Base-by-base conservation (phyloP, 345 rosid genomes). In the Crucihimalaya himalaica region DNA sequence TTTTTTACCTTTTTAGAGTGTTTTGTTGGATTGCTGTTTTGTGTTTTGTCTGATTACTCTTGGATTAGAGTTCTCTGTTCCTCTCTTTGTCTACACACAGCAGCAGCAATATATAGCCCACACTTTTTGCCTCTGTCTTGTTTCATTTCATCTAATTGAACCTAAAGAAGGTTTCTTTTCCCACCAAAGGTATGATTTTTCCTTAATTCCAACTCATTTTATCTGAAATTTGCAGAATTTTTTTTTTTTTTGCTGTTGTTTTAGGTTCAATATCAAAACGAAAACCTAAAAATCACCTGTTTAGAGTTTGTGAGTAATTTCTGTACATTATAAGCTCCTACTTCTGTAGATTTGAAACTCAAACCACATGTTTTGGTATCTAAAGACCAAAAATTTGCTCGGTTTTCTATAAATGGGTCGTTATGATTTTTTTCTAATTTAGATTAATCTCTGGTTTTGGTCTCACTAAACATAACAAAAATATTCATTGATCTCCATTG, bases 81-180 rank as follows among this genome's bases (percentile, higher is more conserved):
- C 20, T 8, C 60, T 67, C 50, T 37, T 39, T 63, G 53, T 56
- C 71, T 70, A 34, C 77, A 74, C 40, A 58, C 67, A 56, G 32
- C 68, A 63, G n/a, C 50, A 73, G 31, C 51, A 73, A 64, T 64
- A 64, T 64, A 14, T 54, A 64, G 57, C 71, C 40, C 72, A 57
- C 68, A 40, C 74, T 50, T 43, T 64, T 45, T 3, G 5, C 31
- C 63, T 35, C 37, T 52, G 47, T 60, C 56, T 75, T 29, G 77
- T 65, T 75, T 74, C 71, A 72, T 73, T 73, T 63, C 73, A 67
- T 81, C 79, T 25, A 61, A 63, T 85, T 67, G 74, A 74, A 82
- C 68, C 62, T 64, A 46, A 63, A 71, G 63, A 18, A 51, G 56
- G 35, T 32, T 57, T 28, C 66, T 74, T 52, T 66, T 13, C 14